Conservation (phyloP, 257 asterid genomes). For the Capsicum pubescens region DNA sequence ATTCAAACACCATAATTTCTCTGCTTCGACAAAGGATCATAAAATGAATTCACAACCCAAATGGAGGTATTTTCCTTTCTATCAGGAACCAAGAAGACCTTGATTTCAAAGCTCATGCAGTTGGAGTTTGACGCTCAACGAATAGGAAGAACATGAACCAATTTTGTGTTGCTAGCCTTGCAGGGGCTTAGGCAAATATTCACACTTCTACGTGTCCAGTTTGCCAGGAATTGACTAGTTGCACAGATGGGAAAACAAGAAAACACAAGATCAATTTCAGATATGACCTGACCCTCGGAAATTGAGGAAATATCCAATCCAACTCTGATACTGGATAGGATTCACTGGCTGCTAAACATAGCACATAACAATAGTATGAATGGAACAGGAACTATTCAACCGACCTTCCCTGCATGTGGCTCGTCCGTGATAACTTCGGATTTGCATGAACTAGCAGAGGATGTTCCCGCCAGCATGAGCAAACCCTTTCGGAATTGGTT, state of each 20-base stretch:
- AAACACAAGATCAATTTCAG: not conserved
- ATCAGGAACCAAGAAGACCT: constrained; percentile 12
- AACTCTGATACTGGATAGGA: not conserved
- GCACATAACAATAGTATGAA: not conserved
- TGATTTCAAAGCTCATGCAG: not conserved
- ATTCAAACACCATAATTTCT: constrained; percentile 33
- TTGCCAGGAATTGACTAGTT: constrained; percentile 9
- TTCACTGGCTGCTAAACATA: not conserved
- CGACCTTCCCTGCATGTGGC: not conserved
- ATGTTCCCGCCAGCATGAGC: constrained; percentile 1
- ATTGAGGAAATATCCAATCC: not conserved
- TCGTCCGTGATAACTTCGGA: not conserved
- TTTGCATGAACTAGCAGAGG: not conserved
- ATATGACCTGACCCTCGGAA: not conserved
- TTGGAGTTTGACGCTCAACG: not conserved
- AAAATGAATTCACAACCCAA: constrained; percentile 17
- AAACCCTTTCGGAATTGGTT: not conserved
- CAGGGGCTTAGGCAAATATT: constrained; percentile 23
- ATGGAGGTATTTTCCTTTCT: not conserved
- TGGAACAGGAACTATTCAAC: not conserved
- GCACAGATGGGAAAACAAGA: constrained; percentile 7
- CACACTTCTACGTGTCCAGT: not conserved
- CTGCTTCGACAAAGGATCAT: constrained; percentile 29
- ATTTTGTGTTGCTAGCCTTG: not conserved
- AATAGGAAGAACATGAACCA: constrained; percentile 13